Evolutionary conservation across 140 eudicot species (phyloP).

Genomic region (Flaveria floridana): DNA sequence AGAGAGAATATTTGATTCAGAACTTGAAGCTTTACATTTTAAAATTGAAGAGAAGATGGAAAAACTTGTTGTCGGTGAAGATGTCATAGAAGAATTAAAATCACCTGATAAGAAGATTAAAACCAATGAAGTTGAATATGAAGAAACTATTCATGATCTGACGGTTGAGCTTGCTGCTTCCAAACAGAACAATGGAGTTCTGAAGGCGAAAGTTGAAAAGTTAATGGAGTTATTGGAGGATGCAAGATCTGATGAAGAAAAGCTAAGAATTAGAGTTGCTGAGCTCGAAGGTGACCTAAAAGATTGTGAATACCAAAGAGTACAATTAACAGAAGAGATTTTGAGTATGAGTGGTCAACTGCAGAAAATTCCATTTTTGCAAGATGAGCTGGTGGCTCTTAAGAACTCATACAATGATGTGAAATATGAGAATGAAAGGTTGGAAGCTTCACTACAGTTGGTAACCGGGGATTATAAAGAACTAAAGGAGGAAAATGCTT

Average conservation of each 20-base stretch:
- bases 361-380: slow-evolving; percentile 48
- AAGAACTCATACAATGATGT: slow-evolving; percentile 48
- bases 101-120: slow-evolving; percentile 39
- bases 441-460: slow-evolving; percentile 49
- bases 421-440: slow-evolving; percentile 50
- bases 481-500: slow-evolving; percentile 43
- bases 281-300: slow-evolving; percentile 43
- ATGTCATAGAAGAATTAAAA: slow-evolving; percentile 36
- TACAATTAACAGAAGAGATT: slow-evolving; percentile 55
- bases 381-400: slow-evolving; percentile 57
- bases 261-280: slow-evolving; percentile 38
- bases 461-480: slow-evolving; percentile 50
- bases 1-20: slow-evolving; percentile 47
- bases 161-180: slow-evolving; percentile 43
- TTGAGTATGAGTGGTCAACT: slow-evolving; percentile 46
- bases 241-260: slow-evolving; percentile 50
- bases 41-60: slow-evolving; percentile 42
- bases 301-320: slow-evolving; percentile 48
- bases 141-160: slow-evolving; percentile 36
- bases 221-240: slow-evolving; percentile 39
- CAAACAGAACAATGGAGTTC: slow-evolving; percentile 44
- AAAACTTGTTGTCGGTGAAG: slow-evolving; percentile 48
- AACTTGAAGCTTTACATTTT: slow-evolving; percentile 43
- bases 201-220: slow-evolving; percentile 38
- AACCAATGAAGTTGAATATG: slow-evolving; percentile 39